Evolutionary conservation across 2,329 filamentous ascomycete genomes (phyloP).

Genomic region (Cladosporium phlei): DNA sequence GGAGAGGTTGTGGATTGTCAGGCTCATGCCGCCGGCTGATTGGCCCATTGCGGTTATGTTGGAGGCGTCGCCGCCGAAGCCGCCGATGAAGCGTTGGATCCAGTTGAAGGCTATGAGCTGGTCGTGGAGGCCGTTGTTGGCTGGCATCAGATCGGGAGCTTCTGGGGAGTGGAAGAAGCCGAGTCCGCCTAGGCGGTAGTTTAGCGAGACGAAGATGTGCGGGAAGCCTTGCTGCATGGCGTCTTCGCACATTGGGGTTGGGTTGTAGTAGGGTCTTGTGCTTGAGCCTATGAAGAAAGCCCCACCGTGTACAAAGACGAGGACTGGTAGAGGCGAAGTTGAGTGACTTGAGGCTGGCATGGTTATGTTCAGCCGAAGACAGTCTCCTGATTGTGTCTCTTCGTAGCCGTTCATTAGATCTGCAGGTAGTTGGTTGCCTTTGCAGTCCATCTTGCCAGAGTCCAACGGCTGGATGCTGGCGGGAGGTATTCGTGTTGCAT

Average conservation of each 20-base stretch:
- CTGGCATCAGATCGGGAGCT: background rate
- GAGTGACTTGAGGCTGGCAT: conserved; percentile 30
- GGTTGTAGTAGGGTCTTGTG: conserved; percentile 48
- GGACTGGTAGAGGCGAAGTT: conserved; percentile 40
- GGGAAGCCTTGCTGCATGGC: background rate
- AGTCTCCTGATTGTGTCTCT: conserved; percentile 29
- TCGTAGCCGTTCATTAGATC: background rate
- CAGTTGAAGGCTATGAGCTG: conserved; percentile 33
- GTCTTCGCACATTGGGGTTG: background rate
- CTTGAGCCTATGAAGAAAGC: conserved; percentile 47
- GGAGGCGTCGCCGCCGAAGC: conserved; percentile 22
- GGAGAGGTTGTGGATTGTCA: conserved; percentile 15
- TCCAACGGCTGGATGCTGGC: conserved; percentile 4
- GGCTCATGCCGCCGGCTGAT: conserved; percentile 18
- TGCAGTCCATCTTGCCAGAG: conserved; percentile 1
- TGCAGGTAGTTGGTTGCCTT: conserved; percentile 1
- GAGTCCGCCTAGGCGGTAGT: conserved; percentile 30
- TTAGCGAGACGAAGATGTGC: conserved; percentile 50
- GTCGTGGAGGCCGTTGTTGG: conserved; percentile 29
- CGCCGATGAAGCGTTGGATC: conserved; percentile 21
- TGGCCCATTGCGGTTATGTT: conserved; percentile 19
- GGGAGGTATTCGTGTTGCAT: background rate
- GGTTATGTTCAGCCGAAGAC: conserved; percentile 51
- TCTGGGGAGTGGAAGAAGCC: conserved; percentile 26
- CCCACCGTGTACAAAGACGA: conserved; percentile 52